Conservation (phyloP, 2,329 filamentous ascomycete genomes). For the Teratosphaeria gauchensis region DNA sequence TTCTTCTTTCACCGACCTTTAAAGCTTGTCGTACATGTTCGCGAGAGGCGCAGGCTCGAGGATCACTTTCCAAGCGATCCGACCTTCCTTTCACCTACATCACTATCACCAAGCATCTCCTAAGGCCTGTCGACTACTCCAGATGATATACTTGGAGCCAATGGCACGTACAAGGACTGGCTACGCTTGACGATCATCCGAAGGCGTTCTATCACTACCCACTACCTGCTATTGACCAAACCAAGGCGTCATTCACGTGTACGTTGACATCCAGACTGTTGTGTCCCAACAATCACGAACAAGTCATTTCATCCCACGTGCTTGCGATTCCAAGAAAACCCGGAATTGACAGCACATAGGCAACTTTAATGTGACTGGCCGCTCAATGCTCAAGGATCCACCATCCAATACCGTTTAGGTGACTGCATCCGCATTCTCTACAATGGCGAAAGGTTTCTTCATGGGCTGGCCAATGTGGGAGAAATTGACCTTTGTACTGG, state of each 20-base stretch:
- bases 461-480: conserved; percentile 68
- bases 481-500: conserved; percentile 82
- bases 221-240: neutral
- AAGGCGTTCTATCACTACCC: conserved; percentile 4
- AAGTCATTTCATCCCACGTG: neutral
- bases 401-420: neutral
- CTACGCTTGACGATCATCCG: neutral
- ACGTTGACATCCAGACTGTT: neutral
- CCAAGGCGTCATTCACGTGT: conserved; percentile 3
- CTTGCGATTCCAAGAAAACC: neutral
- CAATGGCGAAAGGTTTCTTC: conserved; percentile 30
- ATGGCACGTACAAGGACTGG: neutral
- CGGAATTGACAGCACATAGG: neutral
- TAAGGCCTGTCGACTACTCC: neutral
- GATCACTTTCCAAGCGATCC: neutral
- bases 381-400: neutral
- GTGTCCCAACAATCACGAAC: neutral
- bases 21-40: neutral
- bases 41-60: neutral
- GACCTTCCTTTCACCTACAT: neutral
- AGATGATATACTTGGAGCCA: neutral
- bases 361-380: neutral
- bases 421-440: neutral
- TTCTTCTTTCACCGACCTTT: neutral
- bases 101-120: neutral